Conservation (phyloP, 192 early-diverging fungal species). For the Umbelopsis sp. region DNA sequence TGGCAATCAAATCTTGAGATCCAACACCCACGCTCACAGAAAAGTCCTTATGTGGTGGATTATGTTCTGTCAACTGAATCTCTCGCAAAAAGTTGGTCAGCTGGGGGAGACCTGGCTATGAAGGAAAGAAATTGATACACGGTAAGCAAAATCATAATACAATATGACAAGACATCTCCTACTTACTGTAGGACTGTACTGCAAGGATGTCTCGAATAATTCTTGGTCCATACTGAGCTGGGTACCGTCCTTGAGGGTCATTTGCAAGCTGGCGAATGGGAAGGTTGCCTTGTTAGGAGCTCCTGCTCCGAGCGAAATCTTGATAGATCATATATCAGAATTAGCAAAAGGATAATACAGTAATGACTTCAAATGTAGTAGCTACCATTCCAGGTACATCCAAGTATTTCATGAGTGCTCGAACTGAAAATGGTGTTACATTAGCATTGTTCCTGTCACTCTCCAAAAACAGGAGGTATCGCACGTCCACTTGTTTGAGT, state of each 20-base stretch:
- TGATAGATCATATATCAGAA: neutral
- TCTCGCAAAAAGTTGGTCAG: conserved; percentile 48
- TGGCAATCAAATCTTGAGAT: conserved; percentile 58
- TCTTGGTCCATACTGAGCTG: conserved; percentile 59
- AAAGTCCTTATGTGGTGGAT: conserved; percentile 43
- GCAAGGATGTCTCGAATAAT: conserved; percentile 54
- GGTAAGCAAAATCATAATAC: neutral
- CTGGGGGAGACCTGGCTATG: conserved; percentile 48
- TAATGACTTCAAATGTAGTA: neutral
- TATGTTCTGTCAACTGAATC: conserved; percentile 49
- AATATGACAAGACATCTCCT: neutral
- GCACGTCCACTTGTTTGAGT: neutral
- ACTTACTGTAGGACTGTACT: conserved; percentile 62
- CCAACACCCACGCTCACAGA: conserved; percentile 48
- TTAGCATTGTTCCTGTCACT: conserved; percentile 10
- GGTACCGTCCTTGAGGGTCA: conserved; percentile 57
- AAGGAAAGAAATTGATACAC: neutral
- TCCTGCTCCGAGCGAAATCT: conserved; percentile 74
- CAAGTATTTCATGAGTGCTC: neutral
- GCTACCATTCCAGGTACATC: conserved; percentile 47
- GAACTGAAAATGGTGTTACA: neutral
- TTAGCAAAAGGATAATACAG: neutral
- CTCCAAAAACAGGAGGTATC: conserved; percentile 40
- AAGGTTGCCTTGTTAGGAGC: conserved; percentile 69
- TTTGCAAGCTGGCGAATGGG: conserved; percentile 57